These are phyloP conservation scores for Stropharia rugosoannulata DNA, from an alignment of 768 basidiomycete species.

Conservation along the genomic window DNA sequence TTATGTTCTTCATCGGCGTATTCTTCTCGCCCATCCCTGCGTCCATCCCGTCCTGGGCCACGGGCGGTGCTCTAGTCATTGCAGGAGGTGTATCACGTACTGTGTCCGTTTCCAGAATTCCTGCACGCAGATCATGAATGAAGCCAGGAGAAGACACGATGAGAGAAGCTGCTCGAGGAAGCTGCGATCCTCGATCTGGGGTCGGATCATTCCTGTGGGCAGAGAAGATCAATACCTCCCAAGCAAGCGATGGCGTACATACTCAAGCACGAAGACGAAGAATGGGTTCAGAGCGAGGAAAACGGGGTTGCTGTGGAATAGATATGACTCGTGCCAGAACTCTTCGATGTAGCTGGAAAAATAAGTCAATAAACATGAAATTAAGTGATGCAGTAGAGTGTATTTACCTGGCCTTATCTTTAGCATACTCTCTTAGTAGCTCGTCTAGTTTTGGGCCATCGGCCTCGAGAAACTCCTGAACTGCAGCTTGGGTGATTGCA, in stretches of 20 bases:
- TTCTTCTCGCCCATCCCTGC: constrained; percentile 92
- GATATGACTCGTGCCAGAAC: constrained; percentile 91
- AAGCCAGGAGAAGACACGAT: constrained; percentile 90
- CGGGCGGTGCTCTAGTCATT: constrained; percentile 81
- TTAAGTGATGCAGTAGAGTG: neutral
- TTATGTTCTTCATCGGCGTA: constrained; percentile 79
- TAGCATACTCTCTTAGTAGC: constrained; percentile 75
- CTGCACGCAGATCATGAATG: constrained; percentile 88
- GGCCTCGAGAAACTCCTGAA: constrained; percentile 72
- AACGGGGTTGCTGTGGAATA: constrained; percentile 88
- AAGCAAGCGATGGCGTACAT: neutral
- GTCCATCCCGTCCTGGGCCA: constrained; percentile 85
- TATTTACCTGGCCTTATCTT: constrained; percentile 65
- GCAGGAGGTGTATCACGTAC: constrained; percentile 77
- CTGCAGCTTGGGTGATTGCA: constrained; percentile 66
- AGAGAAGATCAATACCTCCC: neutral
- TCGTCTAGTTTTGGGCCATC: constrained; percentile 84
- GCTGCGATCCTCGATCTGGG: constrained; percentile 79
- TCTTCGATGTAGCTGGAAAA: constrained; percentile 85
- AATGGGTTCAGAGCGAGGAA: constrained; percentile 95
- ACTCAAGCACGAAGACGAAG: constrained; percentile 97
- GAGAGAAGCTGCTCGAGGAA: constrained; percentile 86
- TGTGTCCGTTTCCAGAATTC: constrained; percentile 77
- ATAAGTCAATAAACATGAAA: neutral
- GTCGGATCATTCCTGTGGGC: constrained; percentile 81